These are phyloP conservation scores for Salix exigua DNA, from an alignment of 345 rosid genomes.

Conservation along the genomic window DNA sequence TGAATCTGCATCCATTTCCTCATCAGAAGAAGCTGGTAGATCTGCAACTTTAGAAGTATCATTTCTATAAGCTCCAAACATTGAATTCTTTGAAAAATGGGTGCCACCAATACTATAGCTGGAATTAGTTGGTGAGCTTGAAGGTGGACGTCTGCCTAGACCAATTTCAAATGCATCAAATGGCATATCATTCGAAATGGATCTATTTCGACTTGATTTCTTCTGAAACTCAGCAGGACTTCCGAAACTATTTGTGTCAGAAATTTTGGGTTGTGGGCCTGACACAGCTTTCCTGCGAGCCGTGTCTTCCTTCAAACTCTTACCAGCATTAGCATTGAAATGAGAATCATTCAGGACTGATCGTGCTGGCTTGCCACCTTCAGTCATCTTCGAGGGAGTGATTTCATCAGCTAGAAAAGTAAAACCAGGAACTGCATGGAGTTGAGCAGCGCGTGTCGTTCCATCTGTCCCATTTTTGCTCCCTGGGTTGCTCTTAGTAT, in stretches of 20 bases:
- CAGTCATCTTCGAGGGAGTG: constrained; percentile 20
- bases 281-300: constrained; percentile 28
- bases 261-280: constrained; percentile 21
- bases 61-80: constrained; percentile 30
- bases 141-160: constrained; percentile 21
- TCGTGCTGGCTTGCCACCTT: constrained; percentile 26
- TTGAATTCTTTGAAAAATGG: constrained; percentile 22
- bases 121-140: constrained; percentile 22
- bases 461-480: constrained; percentile 43
- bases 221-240: constrained; percentile 21
- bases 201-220: constrained; percentile 30
- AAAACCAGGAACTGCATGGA: constrained; percentile 46
- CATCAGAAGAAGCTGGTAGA: constrained; percentile 63
- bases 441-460: constrained; percentile 40
- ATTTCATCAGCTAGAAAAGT: constrained; percentile 43
- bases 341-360: constrained; percentile 28
- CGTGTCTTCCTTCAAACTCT: constrained; percentile 23
- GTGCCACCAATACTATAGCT: constrained; percentile 24
- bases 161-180: constrained; percentile 41
- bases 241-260: constrained; percentile 12
- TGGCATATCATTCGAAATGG: constrained; percentile 33
- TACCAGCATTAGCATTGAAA: constrained; percentile 15
- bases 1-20: constrained; percentile 67
- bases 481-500: constrained; percentile 35
- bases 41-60: constrained; percentile 35